Conservation (phyloP, 2,329 filamentous ascomycete genomes). For the Pseudocercospora musae region DNA sequence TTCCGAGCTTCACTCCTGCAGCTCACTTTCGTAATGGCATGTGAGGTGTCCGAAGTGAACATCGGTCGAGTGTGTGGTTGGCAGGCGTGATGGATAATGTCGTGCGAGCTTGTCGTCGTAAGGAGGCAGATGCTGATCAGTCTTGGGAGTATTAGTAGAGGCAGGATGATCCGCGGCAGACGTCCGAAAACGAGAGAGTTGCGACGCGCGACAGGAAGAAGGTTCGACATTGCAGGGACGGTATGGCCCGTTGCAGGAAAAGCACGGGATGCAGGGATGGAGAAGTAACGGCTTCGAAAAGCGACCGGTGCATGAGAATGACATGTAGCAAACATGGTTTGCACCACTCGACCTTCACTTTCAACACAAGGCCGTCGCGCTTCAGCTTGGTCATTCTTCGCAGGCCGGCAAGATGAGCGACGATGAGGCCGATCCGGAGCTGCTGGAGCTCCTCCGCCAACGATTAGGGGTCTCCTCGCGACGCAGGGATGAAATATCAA, state of each 20-base stretch:
- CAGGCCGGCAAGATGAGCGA: conserved; percentile 67
- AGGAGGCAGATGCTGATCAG: neutral
- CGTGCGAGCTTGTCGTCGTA: neutral
- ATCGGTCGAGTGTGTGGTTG: neutral
- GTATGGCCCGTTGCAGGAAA: neutral
- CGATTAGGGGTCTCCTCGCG: conserved; percentile 55
- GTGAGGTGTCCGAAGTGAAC: neutral
- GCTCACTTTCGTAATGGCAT: neutral
- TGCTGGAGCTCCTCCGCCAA: conserved; percentile 79
- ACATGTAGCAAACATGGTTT: neutral
- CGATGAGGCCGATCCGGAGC: conserved; percentile 84
- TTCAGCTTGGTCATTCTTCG: neutral
- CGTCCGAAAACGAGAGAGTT: neutral
- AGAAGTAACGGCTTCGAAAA: neutral
- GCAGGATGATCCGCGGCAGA: neutral
- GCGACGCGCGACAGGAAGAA: neutral
- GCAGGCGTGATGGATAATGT: neutral
- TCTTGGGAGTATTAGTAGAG: neutral
- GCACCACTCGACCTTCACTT: neutral
- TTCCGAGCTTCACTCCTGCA: neutral
- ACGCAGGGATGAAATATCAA: conserved; percentile 27
- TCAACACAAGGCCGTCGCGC: neutral
- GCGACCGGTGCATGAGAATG: neutral
- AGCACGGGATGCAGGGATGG: neutral
- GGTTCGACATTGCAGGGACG: neutral